Percentiles rank a stretch among this genome's conserved stretches.
These are phyloP conservation scores for Forsythia viridissima DNA, from an alignment of 257 asterid species.

Conservation along the genomic window DNA sequence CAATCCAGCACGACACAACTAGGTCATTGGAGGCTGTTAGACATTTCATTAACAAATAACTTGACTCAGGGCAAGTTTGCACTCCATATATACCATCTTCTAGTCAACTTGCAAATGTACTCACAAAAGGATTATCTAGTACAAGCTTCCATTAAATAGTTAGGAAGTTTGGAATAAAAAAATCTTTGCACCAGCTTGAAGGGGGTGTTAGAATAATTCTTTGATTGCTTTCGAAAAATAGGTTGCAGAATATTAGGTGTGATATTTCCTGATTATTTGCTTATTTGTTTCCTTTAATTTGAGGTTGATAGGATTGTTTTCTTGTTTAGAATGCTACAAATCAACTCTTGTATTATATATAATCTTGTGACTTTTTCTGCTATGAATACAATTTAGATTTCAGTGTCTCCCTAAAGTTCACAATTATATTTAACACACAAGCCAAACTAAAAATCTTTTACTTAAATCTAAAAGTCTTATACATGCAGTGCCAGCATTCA, in stretches of 20 bases:
- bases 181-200: not conserved
- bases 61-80: not conserved
- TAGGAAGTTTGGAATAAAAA: not conserved
- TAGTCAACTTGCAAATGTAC: not conserved
- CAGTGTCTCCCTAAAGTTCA: not conserved
- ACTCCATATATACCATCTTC: not conserved
- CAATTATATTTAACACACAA: not conserved
- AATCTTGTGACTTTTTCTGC: not conserved
- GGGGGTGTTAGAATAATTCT: not conserved
- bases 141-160: not conserved
- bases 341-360: not conserved
- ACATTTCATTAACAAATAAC: not conserved
- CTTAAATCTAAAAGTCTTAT: not conserved
- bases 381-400: not conserved
- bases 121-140: not conserved
- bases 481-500: not conserved
- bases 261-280: not conserved
- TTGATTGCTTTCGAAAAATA: not conserved
- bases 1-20: not conserved
- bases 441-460: not conserved
- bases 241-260: not conserved
- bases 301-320: not conserved
- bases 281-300: not conserved
- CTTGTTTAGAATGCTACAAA: not conserved
- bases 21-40: not conserved